Conservation (phyloP, 345 rosid genomes). For the Pelargonium nanum region DNA sequence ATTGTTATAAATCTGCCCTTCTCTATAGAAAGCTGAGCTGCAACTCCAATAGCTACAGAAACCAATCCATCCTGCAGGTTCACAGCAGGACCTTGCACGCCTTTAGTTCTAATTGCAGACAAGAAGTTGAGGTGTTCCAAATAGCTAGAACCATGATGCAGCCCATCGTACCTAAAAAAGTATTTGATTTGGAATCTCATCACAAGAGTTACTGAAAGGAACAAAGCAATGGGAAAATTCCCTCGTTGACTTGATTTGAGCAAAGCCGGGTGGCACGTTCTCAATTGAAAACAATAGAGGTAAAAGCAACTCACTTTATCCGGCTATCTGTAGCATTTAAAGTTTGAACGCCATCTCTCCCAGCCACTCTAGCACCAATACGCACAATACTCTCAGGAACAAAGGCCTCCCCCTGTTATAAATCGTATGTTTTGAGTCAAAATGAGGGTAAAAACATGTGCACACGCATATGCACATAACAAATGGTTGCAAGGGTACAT, state of each 20-base stretch:
- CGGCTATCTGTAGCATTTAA: conserved; percentile 54
- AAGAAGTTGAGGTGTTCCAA: conserved; percentile 79
- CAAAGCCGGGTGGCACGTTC: not conserved
- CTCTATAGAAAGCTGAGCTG: conserved; percentile 85
- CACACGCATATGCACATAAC: not conserved
- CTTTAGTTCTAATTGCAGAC: conserved; percentile 47
- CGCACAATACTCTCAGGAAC: conserved; percentile 80
- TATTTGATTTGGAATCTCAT: not conserved
- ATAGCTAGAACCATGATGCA: conserved; percentile 93
- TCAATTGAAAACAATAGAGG: not conserved
- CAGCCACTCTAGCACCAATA: conserved; percentile 45
- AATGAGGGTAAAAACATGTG: not conserved
- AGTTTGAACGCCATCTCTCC: conserved; percentile 62
- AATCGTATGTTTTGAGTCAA: conserved; percentile 7
- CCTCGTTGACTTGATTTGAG: not conserved
- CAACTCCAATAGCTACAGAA: conserved; percentile 93
- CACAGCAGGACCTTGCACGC: conserved; percentile 41
- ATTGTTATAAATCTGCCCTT: conserved; percentile 52
- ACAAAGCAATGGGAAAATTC: not conserved
- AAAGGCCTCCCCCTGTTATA: conserved; percentile 77
- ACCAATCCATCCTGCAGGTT: conserved; percentile 80
- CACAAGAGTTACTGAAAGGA: not conserved
- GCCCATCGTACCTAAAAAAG: conserved; percentile 56
- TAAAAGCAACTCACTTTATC: conserved; percentile 37
- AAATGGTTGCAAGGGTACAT: not conserved